Evolutionary conservation across 192 early-diverging fungal genomes (phyloP), one percentile per base, ranked within the genome.

Genomic region (Linnemannia exigua): DNA sequence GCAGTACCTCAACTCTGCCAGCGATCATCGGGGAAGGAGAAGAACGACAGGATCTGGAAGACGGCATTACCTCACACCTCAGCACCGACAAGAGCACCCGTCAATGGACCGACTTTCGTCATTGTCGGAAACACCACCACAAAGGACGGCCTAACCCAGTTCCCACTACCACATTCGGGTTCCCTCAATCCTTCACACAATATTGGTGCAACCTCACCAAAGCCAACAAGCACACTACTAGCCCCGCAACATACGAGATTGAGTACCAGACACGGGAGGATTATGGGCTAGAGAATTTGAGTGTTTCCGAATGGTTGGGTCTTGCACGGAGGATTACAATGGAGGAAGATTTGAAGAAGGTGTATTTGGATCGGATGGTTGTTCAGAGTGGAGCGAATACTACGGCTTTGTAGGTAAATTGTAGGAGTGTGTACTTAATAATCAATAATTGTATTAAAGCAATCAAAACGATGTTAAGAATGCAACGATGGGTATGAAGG

Each of bases 211-310:
- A 90, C 54, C 28, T 91, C 17, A 88, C 88, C 28, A 69, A 83
- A 19, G 89, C 84, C 77, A 89, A 91, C 66, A 46, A 79, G 5
- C 70, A 51, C 3, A 38, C 37, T 7, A 70, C 22, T n/a, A 51
- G 25, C 8, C 73, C 69, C 1, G 31, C 35, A 15, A 61, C 77
- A 37, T 91, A 77, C 74, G 84, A 79, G 63, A 48, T 89, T 7
- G 91, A 91, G 44, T 91, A 91, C 46, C 67, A 76, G 15, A 91
- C 91, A 1, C 50, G 76, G 37, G 75, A 87, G 0, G 82, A 77
- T 54, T 90, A 89, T 50, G 82, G 80, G 11, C 88, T 91, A 69
- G 35, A 78, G n/a, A 74, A 91, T 44, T 44, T 91, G 51, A 81
- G 81, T 37, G 37, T 70, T 2, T 19, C 74, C 0, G 87, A 85